phyloP scores from a whole-genome alignment of 495 filamentous ascomycete genomes.

The Penicillium cosmopolitanum region DNA sequence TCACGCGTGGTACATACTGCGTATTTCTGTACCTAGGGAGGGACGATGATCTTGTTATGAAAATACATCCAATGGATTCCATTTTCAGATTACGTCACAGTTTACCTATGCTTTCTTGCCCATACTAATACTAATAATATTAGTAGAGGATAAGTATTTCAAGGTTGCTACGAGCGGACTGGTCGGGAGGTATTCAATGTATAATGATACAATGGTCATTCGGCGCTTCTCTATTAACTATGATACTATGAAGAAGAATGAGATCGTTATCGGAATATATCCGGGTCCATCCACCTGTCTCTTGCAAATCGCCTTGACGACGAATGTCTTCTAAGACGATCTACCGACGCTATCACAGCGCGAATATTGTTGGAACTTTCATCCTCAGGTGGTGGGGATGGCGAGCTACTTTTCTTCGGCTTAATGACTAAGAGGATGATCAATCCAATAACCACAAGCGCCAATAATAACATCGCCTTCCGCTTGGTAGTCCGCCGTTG shows the following conservation, averaged over 20 bases:
- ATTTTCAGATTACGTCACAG: no score
- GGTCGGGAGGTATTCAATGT: not conserved
- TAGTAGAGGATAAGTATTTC: no score
- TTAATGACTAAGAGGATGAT: constrained; percentile 87
- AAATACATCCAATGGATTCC: no score
- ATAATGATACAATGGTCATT: constrained; percentile 5
- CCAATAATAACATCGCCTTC: constrained; percentile 85
- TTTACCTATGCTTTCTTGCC: no score
- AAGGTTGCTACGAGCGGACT: not conserved
- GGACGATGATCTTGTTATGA: no score
- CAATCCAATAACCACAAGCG: constrained; percentile 80
- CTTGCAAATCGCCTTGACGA: constrained; percentile 29
- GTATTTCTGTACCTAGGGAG: not conserved
- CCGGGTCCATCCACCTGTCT: constrained; percentile 45
- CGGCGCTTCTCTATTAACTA: constrained; percentile 22
- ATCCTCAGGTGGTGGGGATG: constrained; percentile 28
- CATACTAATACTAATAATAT: no score
- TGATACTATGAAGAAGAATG: constrained; percentile 9
- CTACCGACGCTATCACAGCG: constrained; percentile 25
- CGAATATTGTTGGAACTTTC: constrained; percentile 34
- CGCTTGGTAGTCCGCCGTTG: constrained; percentile 87
- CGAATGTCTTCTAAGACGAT: constrained; percentile 28
- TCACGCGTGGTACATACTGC: not conserved
- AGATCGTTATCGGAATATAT: constrained; percentile 41
- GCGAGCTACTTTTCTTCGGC: constrained; percentile 59